phyloP scores from a whole-genome alignment of 2,329 filamentous ascomycete species.

The Xylariales sp. region DNA sequence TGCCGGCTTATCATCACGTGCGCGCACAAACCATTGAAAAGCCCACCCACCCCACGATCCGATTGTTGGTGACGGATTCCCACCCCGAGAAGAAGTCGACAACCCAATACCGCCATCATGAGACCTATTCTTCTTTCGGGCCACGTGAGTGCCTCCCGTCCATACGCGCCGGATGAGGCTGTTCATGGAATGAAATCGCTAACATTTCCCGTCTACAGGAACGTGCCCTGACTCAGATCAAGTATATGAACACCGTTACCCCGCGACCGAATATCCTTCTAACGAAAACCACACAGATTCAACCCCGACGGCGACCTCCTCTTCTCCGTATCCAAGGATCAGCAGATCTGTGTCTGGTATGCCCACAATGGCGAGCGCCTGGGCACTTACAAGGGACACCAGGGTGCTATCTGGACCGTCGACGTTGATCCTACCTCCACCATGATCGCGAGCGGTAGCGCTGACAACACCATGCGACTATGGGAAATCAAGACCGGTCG shows the following conservation, averaged over 20 bases:
- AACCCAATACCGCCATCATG: constrained; percentile 71
- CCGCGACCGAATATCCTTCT: constrained; percentile 33
- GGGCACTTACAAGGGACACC: constrained; percentile 95
- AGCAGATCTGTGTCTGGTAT: constrained; percentile 96
- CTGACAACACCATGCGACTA: constrained; percentile 97
- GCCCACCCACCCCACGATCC: constrained; percentile 44
- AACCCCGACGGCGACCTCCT: constrained; percentile 96
- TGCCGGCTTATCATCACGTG: constrained; percentile 42
- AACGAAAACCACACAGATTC: constrained; percentile 65
- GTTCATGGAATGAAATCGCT: constrained; percentile 25
- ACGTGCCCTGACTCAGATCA: constrained; percentile 94
- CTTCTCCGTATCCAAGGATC: constrained; percentile 96
- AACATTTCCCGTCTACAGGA: constrained; percentile 63
- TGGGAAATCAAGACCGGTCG: constrained; percentile 96
- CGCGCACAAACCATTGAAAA: constrained; percentile 45
- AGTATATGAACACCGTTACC: constrained; percentile 62
- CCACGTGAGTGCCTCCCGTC: constrained; percentile 68
- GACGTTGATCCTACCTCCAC: constrained; percentile 93
- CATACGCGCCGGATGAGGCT: not conserved
- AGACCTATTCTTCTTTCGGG: constrained; percentile 95
- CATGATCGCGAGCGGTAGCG: constrained; percentile 92
- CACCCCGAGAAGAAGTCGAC: constrained; percentile 28
- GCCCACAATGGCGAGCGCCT: constrained; percentile 97
- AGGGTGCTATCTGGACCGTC: constrained; percentile 98
- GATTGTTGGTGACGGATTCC: constrained; percentile 37